Base-by-base conservation (phyloP, 176 grass and related monocot species). In the Calamus simplicifolius region DNA sequence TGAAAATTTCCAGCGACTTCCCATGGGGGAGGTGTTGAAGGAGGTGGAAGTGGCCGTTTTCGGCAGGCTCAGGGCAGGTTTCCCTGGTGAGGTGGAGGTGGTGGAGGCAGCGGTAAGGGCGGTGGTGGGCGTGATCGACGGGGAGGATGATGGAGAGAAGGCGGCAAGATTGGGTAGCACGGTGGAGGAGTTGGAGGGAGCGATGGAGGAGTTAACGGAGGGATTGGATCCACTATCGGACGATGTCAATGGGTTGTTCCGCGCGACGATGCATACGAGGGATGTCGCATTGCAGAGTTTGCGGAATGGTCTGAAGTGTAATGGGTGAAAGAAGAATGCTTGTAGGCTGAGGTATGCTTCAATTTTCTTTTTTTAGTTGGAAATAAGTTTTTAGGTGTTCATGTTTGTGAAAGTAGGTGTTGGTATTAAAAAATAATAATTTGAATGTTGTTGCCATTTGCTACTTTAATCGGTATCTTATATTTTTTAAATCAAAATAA, bases 201-300 rank as follows among this genome's bases (percentile, higher is more conserved):
- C 29, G 49, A 67, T 25, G 27, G 57, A 16, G 64, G 57, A 64
- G 57, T 6, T 80, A 73, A 69, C 63, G 21, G 10, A 25, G 29
- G 70, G 62, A 35, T 52, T 80, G 15, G 70, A 80, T 27, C 49
- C 31, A 27, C 52, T 80, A 50, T 7, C 70, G 15, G 30, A 31
- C 25, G 51, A 27, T 2, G 51, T 80, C 10, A 63, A 80, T 50
- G 25, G 25, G 3, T 31, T 62, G 27, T 80, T 80, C 54, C 52
- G 8, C 30, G 57, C 72, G 19, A 50, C 61, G 2, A 56, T 80
- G 57, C 1, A 25, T 21, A 63, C 70, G 27, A 55, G 77, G 25
- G 68, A 69, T 50, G 17, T 2, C 5, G 51, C 61, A 57, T 57
- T 74, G 49, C 48, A 69, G 5, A 69, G 63, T 23, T 29, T 68